phyloP scores from a whole-genome alignment of 2,329 filamentous ascomycete species.

The Xylaria sp. region DNA sequence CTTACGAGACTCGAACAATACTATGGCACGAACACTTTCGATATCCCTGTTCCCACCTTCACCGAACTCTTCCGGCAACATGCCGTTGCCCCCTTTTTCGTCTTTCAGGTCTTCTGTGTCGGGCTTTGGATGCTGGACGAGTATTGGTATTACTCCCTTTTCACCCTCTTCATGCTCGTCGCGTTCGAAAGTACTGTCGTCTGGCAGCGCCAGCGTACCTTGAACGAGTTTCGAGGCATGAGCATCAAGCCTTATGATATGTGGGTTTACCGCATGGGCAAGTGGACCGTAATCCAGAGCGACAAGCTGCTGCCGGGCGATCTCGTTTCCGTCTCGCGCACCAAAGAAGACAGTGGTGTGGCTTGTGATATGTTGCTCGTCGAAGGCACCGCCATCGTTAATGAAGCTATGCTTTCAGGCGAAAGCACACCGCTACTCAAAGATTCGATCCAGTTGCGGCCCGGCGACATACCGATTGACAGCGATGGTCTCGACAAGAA shows the following conservation, averaged over 20 bases:
- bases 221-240: conserved; percentile 98
- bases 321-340: conserved; percentile 86
- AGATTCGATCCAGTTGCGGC: conserved; percentile 90
- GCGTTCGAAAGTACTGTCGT: conserved; percentile 98
- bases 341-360: conserved; percentile 95
- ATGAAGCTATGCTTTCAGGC: conserved; percentile 98
- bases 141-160: conserved; percentile 99
- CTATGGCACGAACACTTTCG: conserved; percentile 95
- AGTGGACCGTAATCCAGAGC: conserved; percentile 86
- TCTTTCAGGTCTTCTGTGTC: conserved; percentile 98
- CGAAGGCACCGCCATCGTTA: conserved; percentile 95
- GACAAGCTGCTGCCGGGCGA: conserved; percentile 93
- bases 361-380: conserved; percentile 96
- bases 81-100: conserved; percentile 97
- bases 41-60: conserved; percentile 96
- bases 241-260: conserved; percentile 98
- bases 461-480: conserved; percentile 78
- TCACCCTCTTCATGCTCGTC: conserved; percentile 98
- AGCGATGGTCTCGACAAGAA: conserved; percentile 95
- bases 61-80: conserved; percentile 97
- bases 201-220: conserved; percentile 94
- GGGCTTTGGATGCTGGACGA: conserved; percentile 98
- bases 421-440: conserved; percentile 97
- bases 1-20: conserved; percentile 82
- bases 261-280: conserved; percentile 83